These are phyloP conservation scores for Trifolium dubium DNA, from an alignment of 306 rosid genomes.

Conservation along the genomic window DNA sequence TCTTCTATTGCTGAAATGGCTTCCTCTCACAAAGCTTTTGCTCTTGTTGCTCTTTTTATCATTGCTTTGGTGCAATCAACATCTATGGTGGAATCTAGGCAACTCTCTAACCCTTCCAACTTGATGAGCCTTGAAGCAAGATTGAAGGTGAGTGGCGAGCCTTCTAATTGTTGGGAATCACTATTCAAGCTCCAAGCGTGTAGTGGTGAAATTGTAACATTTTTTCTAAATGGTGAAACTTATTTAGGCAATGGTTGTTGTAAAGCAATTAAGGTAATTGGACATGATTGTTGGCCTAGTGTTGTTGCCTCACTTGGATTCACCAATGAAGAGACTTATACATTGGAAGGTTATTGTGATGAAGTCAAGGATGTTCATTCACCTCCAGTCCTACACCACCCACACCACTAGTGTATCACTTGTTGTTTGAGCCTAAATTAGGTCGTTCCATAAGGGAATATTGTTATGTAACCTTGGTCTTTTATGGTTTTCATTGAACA, in stretches of 20 bases:
- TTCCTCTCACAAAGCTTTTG: not conserved
- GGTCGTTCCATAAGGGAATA: not conserved
- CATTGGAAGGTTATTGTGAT: constrained; percentile 61
- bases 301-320: constrained; percentile 59
- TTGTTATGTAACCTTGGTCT: not conserved
- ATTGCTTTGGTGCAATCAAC: not conserved
- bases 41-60: constrained; percentile 15
- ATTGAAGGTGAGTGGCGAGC: constrained; percentile 52
- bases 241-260: constrained; percentile 64
- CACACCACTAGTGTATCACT: not conserved
- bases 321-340: constrained; percentile 58
- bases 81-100: constrained; percentile 32
- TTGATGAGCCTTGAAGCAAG: constrained; percentile 32
- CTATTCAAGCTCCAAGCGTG: constrained; percentile 62
- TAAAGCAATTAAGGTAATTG: constrained; percentile 54
- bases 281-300: constrained; percentile 71
- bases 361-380: constrained; percentile 27
- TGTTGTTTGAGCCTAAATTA: not conserved
- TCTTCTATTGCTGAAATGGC: constrained; percentile 4
- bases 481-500: not conserved
- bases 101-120: constrained; percentile 1
- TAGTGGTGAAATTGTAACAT: constrained; percentile 56
- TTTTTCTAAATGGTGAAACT: constrained; percentile 63
- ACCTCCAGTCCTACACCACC: constrained; percentile 31
- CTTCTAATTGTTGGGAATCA: constrained; percentile 66